Base-by-base conservation (phyloP, 2,329 filamentous ascomycete genomes). In the Stemphylium lycopersici region DNA sequence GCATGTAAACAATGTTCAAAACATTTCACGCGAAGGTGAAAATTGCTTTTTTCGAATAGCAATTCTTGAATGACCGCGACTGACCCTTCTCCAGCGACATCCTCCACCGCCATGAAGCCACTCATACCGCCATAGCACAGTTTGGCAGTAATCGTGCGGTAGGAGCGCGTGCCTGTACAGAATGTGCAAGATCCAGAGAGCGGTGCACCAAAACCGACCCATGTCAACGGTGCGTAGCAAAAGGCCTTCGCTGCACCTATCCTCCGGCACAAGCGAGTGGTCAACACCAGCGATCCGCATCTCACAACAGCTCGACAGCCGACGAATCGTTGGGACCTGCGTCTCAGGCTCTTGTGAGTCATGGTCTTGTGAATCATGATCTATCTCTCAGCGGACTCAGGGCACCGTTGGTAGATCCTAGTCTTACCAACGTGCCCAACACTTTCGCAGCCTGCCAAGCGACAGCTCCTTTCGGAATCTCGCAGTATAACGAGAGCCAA, bases 121-220 rank as follows among this genome's bases (percentile, higher is more conserved):
- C 54, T 12, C 54, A 57, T 43, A 15, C 38, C 12, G 40, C 38
- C 20, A 40, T 40, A 18, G 16, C 15, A 5, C 49, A 46, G 32
- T 12, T 11, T 13, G 39, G 29, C 15, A n/a, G 26, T 38, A 16
- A 20, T 32, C 39, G 29, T 29, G 11, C 48, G 32, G 49, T 48
- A 20, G 46, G 48, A 20, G 38, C 22, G 8, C 48, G 54, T 24
- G 54, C 54, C 43, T 57, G 54, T 18, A 46, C 45, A 2, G 45
- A 57, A 16, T 57, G 54, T 36, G 54, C 54, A 18, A 52, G 32
- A 29, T 52, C 49, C 20, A 46, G 45, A 24, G 54, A 57, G 42
- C 31, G 54, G 41, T 57, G 54, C 31, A 45, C 40, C 31, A 57
- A 34, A 26, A 48, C 39, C 36, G 39, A 36, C 12, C 48, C 54